Percentiles rank a stretch among this genome's conserved stretches.
phyloP scores from a whole-genome alignment of 169 alveolate species.

The Plasmodium gaboni region DNA sequence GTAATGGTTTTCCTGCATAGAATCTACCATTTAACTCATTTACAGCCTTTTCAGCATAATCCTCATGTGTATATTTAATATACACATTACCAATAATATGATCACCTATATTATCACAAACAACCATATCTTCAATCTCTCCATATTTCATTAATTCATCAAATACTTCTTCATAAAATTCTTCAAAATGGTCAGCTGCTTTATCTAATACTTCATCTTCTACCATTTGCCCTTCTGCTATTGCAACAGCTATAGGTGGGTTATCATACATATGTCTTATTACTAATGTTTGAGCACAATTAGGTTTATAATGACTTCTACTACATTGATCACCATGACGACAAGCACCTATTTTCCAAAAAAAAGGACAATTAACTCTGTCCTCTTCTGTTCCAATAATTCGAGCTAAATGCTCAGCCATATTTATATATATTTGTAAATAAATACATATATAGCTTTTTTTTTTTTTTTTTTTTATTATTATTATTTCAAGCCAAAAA shows the following conservation, averaged over 20 bases:
- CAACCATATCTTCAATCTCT: slow-evolving; percentile 97
- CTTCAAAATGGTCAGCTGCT: slow-evolving; percentile 98
- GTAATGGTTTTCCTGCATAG: slow-evolving; percentile 94
- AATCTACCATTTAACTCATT: slow-evolving; percentile 95
- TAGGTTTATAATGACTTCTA: slow-evolving; percentile 98
- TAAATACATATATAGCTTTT: neutral
- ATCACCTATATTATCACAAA: slow-evolving; percentile 99
- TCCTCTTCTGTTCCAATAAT: slow-evolving; percentile 99
- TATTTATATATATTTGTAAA: slow-evolving; percentile 72
- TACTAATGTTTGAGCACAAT: slow-evolving; percentile 96
- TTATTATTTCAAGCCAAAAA: neutral
- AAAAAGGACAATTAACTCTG: slow-evolving; percentile 99
- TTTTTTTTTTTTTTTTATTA: slow-evolving; percentile 34
- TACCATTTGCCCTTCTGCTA: slow-evolving; percentile 97
- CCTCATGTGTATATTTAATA: slow-evolving; percentile 96
- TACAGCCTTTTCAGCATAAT: slow-evolving; percentile 96
- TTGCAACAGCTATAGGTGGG: slow-evolving; percentile 99
- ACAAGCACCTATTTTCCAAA: slow-evolving; percentile 99
- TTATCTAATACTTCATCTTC: slow-evolving; percentile 95
- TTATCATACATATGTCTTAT: slow-evolving; percentile 97
- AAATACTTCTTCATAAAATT: slow-evolving; percentile 98
- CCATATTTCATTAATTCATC: slow-evolving; percentile 98
- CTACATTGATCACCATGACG: slow-evolving; percentile 99
- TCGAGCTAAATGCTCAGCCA: slow-evolving; percentile 99
- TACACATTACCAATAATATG: slow-evolving; percentile 99